A percentile compares a stretch with the other conserved stretches of the same genome.
These are phyloP conservation scores for Fusarium pilosicola DNA, from an alignment of 2,329 filamentous ascomycete genomes.

Conservation along the genomic window DNA sequence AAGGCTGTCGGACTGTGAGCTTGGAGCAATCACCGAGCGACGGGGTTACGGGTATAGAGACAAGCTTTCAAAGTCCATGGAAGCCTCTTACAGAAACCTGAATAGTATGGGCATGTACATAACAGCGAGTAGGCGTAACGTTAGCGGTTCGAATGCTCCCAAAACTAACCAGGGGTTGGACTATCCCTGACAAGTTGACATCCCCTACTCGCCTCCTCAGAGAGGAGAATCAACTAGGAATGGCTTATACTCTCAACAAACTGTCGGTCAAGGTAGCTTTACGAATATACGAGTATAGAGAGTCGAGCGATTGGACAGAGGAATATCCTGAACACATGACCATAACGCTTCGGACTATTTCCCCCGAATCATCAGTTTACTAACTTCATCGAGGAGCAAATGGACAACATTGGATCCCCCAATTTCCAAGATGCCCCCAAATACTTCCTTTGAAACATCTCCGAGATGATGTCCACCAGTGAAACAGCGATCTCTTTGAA, in stretches of 20 bases:
- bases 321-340: not conserved
- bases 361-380: not conserved
- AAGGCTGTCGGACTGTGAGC: not conserved
- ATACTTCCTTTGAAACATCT: not conserved
- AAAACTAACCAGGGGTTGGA: too few relatives aligned
- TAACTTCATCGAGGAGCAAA: not conserved
- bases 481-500: not conserved
- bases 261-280: not conserved
- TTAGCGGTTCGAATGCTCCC: fast-evolving
- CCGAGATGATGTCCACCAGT: conserved; percentile 5
- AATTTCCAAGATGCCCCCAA: not conserved
- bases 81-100: not conserved
- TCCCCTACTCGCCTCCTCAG: not conserved
- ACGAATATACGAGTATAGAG: not conserved
- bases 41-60: not conserved
- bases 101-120: fast-evolving
- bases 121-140: fast-evolving
- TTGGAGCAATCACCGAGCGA: not conserved
- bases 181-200: not conserved
- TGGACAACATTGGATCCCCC: not conserved
- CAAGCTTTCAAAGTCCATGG: fast-evolving
- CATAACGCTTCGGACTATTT: not conserved
- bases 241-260: too few relatives aligned
- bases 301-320: not conserved
- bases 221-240: not conserved